phyloP scores from a whole-genome alignment of 1,139 yeast species.

The Saccharomyces uvarum region DNA sequence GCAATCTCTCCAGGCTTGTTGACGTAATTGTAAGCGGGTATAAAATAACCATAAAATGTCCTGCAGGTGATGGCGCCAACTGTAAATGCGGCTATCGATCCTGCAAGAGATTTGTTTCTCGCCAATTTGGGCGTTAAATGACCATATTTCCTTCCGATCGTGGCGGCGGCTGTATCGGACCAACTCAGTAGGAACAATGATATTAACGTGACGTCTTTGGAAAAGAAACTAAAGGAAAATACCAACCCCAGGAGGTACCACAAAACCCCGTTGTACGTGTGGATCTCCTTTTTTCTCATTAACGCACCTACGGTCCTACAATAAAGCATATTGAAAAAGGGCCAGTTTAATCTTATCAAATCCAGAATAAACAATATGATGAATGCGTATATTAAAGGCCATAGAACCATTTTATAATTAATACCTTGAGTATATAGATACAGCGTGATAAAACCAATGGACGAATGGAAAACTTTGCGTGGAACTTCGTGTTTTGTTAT shows the following conservation, averaged over 20 bases:
- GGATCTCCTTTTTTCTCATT: slow-evolving; percentile 74
- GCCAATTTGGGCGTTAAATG: slow-evolving; percentile 73
- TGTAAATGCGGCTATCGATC: slow-evolving; percentile 74
- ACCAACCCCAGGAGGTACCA: slow-evolving; percentile 78
- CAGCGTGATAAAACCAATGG: slow-evolving; percentile 75
- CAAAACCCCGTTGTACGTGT: slow-evolving; percentile 69
- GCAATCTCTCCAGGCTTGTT: slow-evolving; percentile 48
- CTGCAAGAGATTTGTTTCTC: slow-evolving; percentile 75
- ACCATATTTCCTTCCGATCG: slow-evolving; percentile 80
- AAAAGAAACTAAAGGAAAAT: slow-evolving; percentile 58
- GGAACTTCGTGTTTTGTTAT: slow-evolving; percentile 79
- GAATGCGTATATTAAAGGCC: slow-evolving; percentile 50
- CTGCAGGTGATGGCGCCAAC: slow-evolving; percentile 64
- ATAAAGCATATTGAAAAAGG: slow-evolving; percentile 54
- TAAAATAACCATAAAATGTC: slow-evolving; percentile 60
- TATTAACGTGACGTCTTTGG: slow-evolving; percentile 75
- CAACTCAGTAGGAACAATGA: slow-evolving; percentile 78
- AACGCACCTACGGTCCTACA: slow-evolving; percentile 65
- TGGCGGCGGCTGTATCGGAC: slow-evolving; percentile 97
- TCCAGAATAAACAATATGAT: slow-evolving; percentile 56
- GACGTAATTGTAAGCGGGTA: slow-evolving; percentile 49
- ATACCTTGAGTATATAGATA: slow-evolving; percentile 62
- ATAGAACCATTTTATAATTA: slow-evolving; percentile 48
- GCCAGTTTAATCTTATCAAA: slow-evolving; percentile 54
- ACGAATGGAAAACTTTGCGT: slow-evolving; percentile 77